These are phyloP conservation scores for Tetrahymena borealis DNA, from an alignment of 73 alveolate genomes.

Conservation along the genomic window DNA sequence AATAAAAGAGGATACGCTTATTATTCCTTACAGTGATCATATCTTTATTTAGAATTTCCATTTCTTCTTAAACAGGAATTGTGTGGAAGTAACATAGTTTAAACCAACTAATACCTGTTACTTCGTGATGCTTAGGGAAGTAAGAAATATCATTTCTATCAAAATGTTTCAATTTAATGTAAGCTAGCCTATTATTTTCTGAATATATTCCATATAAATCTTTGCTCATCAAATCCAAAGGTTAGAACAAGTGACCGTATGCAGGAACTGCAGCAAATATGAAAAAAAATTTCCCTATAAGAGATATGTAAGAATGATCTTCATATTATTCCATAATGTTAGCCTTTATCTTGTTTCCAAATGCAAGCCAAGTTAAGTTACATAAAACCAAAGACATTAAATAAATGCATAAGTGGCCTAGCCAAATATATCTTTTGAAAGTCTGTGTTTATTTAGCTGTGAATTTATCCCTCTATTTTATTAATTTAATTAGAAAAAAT, in stretches of 20 bases:
- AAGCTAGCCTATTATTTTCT: neutral
- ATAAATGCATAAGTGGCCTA: neutral
- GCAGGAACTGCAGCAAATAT: neutral
- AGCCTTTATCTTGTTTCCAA: neutral
- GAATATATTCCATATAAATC: neutral
- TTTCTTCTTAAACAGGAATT: neutral
- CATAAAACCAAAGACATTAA: neutral
- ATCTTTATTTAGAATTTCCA: neutral
- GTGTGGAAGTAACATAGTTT: neutral
- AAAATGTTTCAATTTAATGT: neutral
- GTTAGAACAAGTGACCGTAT: neutral
- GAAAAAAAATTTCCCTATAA: neutral
- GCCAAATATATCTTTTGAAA: neutral
- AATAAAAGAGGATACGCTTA: neutral
- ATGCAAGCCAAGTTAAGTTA: neutral
- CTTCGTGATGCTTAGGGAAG: neutral
- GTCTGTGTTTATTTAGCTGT: neutral
- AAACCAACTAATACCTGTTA: neutral
- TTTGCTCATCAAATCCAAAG: neutral
- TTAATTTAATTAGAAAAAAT: too few relatives aligned
- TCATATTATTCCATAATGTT: neutral
- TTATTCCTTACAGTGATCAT: neutral
- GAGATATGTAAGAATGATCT: neutral
- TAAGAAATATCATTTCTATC: neutral
- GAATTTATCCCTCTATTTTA: neutral